Evolutionary conservation across 352 stramenopile genomes (phyloP).

Genomic region (Elongisporangium senticosum): DNA sequence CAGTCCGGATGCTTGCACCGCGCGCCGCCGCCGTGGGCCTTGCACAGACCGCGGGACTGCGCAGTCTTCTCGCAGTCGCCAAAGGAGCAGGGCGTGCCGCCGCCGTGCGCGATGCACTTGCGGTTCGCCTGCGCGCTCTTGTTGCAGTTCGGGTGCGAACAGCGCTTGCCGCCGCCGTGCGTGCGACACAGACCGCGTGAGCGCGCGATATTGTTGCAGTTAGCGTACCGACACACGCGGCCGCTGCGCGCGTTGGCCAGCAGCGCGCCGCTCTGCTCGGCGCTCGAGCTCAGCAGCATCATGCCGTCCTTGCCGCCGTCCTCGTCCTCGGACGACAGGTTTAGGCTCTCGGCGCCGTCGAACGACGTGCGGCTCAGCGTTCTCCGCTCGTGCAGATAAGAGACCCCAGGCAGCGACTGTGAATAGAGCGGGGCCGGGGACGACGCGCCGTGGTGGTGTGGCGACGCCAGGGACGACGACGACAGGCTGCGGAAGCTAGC

Average conservation of each 20-base stretch:
- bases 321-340: conserved; percentile 67
- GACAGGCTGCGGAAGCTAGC: conserved; percentile 19
- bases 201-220: conserved; percentile 84
- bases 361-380: conserved; percentile 50
- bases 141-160: conserved; percentile 78
- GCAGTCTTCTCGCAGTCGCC: conserved; percentile 84
- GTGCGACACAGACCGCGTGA: conserved; percentile 72
- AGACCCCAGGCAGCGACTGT: conserved; percentile 60
- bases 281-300: conserved; percentile 67
- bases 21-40: conserved; percentile 75
- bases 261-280: conserved; percentile 29
- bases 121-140: conserved; percentile 86
- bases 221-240: conserved; percentile 71
- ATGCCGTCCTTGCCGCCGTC: conserved; percentile 37
- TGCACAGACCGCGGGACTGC: conserved; percentile 79
- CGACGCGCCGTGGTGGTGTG: conserved; percentile 17
- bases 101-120: conserved; percentile 85
- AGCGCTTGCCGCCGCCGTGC: conserved; percentile 73
- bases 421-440: conserved; percentile 43
- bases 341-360: conserved; percentile 50
- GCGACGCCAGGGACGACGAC: conserved; percentile 38
- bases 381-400: conserved; percentile 52
- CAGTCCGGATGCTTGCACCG: conserved; percentile 83
- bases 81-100: conserved; percentile 80
- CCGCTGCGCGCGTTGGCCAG: conserved; percentile 35